Evolutionary conservation across 306 rosid species (phyloP).

Genomic region (Prinsepia uniflora): DNA sequence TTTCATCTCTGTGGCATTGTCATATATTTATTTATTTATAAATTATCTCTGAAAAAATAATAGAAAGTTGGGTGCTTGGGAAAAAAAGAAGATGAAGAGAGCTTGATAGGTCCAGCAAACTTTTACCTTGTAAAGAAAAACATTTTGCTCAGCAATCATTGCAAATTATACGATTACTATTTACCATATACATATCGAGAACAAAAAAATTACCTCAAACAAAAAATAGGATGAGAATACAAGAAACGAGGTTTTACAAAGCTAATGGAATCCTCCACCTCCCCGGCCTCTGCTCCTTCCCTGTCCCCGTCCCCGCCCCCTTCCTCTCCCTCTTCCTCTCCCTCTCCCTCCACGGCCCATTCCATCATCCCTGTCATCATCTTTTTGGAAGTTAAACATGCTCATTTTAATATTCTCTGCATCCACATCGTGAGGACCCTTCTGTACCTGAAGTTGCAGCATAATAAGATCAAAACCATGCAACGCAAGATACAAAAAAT

Average conservation of each 20-base stretch:
- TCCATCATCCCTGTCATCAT: conserved; percentile 31
- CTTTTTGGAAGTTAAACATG: conserved; percentile 66
- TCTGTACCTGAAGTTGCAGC: conserved; percentile 41
- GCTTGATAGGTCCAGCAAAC: background rate
- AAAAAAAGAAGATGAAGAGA: background rate
- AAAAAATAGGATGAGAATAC: background rate
- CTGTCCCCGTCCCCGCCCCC: conserved; percentile 39
- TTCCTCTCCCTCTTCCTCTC: conserved; percentile 34
- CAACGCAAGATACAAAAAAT: background rate
- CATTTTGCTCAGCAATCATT: too few relatives aligned
- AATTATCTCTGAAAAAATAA: too few relatives aligned
- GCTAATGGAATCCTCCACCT: conserved; percentile 27
- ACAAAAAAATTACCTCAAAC: background rate
- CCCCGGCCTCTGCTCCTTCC: conserved; percentile 36
- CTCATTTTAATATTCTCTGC: conserved; percentile 69
- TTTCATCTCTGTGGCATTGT: too few relatives aligned
- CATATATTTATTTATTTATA: too few relatives aligned
- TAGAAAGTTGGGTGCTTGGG: too few relatives aligned
- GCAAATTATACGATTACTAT: background rate
- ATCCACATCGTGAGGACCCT: conserved; percentile 30
- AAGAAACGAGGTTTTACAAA: background rate
- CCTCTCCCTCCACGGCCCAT: conserved; percentile 45
- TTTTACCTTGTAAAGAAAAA: too few relatives aligned
- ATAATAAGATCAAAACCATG: conserved; percentile 9
- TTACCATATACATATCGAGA: background rate